These are phyloP conservation scores for Cylindrotheca closterium DNA, from an alignment of 108 stramenopile species.

Conservation along the genomic window DNA sequence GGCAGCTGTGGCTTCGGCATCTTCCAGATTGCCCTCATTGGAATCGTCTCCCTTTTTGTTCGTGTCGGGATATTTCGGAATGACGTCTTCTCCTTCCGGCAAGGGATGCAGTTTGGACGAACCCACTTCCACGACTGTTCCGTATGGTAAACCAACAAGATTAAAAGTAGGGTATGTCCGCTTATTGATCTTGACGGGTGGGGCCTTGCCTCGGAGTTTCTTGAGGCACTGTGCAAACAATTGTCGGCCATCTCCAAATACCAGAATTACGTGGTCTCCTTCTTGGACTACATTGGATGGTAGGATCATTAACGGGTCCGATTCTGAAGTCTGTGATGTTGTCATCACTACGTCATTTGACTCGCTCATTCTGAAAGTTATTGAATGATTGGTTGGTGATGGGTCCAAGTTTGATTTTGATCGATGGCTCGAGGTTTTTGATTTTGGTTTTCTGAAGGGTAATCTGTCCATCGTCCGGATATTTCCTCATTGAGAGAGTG, in stretches of 20 bases:
- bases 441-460: too few relatives aligned
- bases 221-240: conserved; percentile 67
- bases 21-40: conserved; percentile 9
- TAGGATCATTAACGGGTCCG: conserved; percentile 21
- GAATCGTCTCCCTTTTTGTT: background rate
- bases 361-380: background rate
- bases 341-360: background rate
- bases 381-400: background rate
- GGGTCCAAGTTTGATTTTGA: background rate
- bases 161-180: conserved; percentile 61
- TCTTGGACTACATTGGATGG: conserved; percentile 41
- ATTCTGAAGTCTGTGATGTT: background rate
- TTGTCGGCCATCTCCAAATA: conserved; percentile 72
- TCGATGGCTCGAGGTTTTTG: background rate
- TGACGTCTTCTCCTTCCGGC: conserved; percentile 60
- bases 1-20: conserved; percentile 28
- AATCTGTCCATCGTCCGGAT: too few relatives aligned
- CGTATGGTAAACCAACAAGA: conserved; percentile 76
- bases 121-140: conserved; percentile 75
- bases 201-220: conserved; percentile 39
- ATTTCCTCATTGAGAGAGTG: too few relatives aligned
- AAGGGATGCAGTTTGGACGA: conserved; percentile 45
- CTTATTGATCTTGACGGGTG: conserved; percentile 77
- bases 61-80: conserved; percentile 38
- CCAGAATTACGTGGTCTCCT: conserved; percentile 66